Base-by-base conservation (phyloP, 768 basidiomycete species). In the Amanita fuliginea region DNA sequence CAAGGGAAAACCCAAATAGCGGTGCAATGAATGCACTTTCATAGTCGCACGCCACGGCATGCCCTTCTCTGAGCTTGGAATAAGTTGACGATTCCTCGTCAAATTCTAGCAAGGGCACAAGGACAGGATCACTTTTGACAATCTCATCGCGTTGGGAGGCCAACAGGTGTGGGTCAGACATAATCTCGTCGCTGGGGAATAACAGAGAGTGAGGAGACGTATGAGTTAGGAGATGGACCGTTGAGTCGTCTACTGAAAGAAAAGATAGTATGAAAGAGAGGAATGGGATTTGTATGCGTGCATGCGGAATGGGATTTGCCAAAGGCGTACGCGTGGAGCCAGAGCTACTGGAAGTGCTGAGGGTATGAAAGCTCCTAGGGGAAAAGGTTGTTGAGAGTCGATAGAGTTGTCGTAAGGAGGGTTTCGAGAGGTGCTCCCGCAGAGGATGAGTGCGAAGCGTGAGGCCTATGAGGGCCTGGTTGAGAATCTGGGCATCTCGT, bases 161-260 rank as follows among this genome's bases (percentile, higher is more conserved):
- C 35, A 28, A n/a, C 11, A 39, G 10, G 21, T 13, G 39, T n/a
- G 46, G 46, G 6, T 47, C 46, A 24, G 46, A 24, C 35, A 47
- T 39, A 9, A 47, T 36, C 7, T 33, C 35, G 6, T 47, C 42
- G 5, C 26, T 63, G 5, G 66, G 62, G 51, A 70, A 69, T 13
- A 69, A 57, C 3, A 62, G 42, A 9, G 69, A 63, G 8, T 63
- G 60, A 8, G 55, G 51, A 6, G 64, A 54, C 5, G 66, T 54
- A 18, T 63, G 61, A 5, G 64, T 60, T 34, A 72, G 58, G 21
- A 71, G 64, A 40, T 66, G 64, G 4, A 67, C 46, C 1, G 66
- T 70, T 6, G 66, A 60, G 18, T 68, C 66, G 51, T 72, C 70
- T 22, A 69, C 49, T 21, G 61, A 54, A 33, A 72, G 58, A n/a